Evolutionary conservation across 345 rosid genomes (phyloP), one percentile per base, ranked within the genome.

Genomic region (Syzygium oleosum): DNA sequence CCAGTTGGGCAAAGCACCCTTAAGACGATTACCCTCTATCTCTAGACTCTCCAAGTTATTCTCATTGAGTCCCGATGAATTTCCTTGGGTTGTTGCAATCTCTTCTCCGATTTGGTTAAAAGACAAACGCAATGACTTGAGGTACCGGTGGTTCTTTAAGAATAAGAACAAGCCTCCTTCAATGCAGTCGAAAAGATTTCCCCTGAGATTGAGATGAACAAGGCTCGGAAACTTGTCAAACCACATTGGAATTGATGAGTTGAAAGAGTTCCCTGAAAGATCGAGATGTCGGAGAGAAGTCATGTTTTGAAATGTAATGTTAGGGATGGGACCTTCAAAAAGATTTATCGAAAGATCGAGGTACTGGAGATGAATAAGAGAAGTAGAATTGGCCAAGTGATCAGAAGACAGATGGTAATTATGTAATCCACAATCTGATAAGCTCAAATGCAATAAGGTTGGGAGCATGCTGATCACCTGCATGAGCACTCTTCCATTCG

Each of bases 111-210:
- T 16, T 27, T 3, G 11, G 41, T 84, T 43, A 16, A 0, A 0
- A 51, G 0, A 5, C 56, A 52, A 49, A 29, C 0, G 0, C 27
- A 84, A 22, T 22, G 85, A 51, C 54, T n/a, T 46, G 21, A 84
- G 85, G 51, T 84, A 31, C 12, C 0, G 17, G 0, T 27, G 8
- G 29, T 52, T 84, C 54, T 52, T 52, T 49, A 41, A 73, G 21
- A 84, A 55, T 55, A 2, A 22, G 59, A 55, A 55, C 8, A 55
- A 22, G 5, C 59, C 59, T 9, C 59, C 27, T 55, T 55, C 59
- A 55, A 55, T 22, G 5, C 27, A 0, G 0, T 55, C 27, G 9
- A 55, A 55, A 55, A 0, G 0, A 55, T 58, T 58, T 4, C 0
- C 0, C 7, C 0, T n/a, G 0, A 58, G 65, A 58, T 58, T 15